These are phyloP conservation scores for Aquanectria penicillioides DNA, from an alignment of 2,329 filamentous ascomycete species.

Conservation along the genomic window DNA sequence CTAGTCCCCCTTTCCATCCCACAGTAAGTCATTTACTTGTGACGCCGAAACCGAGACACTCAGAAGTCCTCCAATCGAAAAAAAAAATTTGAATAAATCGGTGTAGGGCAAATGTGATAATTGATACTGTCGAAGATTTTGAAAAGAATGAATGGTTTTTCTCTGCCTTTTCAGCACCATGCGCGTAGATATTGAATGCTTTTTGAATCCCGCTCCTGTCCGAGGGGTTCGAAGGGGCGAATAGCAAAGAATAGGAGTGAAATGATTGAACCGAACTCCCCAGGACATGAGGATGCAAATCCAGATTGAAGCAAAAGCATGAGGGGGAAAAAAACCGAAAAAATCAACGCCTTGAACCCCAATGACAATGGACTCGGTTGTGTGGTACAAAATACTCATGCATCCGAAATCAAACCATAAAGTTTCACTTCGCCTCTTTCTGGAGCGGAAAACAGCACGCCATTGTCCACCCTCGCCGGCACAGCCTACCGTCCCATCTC, in stretches of 20 bases:
- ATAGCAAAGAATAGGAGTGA: not conserved
- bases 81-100: not conserved
- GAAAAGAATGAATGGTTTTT: not conserved
- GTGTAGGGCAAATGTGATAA: constrained; percentile 13
- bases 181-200: not conserved
- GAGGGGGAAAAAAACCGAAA: constrained; percentile 1
- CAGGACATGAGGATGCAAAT: not conserved
- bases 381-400: not conserved
- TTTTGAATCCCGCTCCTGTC: not conserved
- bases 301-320: not conserved
- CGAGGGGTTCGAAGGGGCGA: not conserved
- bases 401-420: not conserved
- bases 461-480: not conserved
- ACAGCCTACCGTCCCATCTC: constrained; percentile 6
- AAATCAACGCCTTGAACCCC: constrained; percentile 11
- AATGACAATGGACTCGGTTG: constrained; percentile 11
- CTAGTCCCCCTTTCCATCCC: not conserved
- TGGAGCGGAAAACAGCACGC: not conserved
- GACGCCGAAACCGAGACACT: not conserved
- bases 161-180: not conserved
- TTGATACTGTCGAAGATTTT: constrained; percentile 17
- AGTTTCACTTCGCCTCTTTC: not conserved
- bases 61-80: not conserved
- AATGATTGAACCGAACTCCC: not conserved
- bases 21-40: not conserved